Percentiles rank a stretch among this genome's conserved stretches.
These are phyloP conservation scores for Grammothele lineata DNA, from an alignment of 768 basidiomycete species.

Conservation along the genomic window DNA sequence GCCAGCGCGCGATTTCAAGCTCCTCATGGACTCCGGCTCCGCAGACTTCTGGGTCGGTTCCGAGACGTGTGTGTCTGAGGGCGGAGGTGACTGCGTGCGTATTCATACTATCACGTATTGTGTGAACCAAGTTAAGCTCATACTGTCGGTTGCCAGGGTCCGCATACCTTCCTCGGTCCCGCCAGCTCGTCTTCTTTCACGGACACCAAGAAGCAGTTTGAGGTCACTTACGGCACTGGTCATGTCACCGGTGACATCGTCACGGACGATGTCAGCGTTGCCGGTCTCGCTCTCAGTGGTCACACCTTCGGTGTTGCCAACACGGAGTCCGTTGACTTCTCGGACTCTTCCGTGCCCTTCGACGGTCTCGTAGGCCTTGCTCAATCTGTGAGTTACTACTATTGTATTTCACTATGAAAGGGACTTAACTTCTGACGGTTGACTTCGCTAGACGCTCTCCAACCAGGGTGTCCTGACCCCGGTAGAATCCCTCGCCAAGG, in stretches of 20 bases:
- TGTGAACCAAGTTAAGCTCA: too few relatives aligned
- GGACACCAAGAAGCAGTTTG: slow-evolving; percentile 46
- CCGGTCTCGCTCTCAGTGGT: slow-evolving; percentile 49
- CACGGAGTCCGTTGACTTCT: slow-evolving; percentile 59
- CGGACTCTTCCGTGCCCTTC: slow-evolving; percentile 43
- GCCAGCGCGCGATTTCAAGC: slow-evolving; percentile 36
- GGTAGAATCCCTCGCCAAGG: slow-evolving; percentile 60
- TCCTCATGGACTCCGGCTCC: slow-evolving; percentile 46
- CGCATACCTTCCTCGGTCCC: slow-evolving; percentile 63
- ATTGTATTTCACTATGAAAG: too few relatives aligned
- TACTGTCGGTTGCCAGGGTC: slow-evolving; percentile 35
- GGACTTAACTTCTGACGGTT: too few relatives aligned
- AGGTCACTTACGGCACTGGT: slow-evolving; percentile 69
- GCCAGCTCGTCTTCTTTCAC: slow-evolving; percentile 60
- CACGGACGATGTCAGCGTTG: slow-evolving; percentile 59
- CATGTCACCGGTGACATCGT: slow-evolving; percentile 60
- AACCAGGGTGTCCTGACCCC: slow-evolving; percentile 62
- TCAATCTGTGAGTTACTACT: slow-evolving; percentile 57
- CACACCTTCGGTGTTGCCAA: slow-evolving; percentile 70
- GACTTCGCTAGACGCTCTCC: slow-evolving; percentile 53
- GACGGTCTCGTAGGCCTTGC: slow-evolving; percentile 80
- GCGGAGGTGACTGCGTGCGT: slow-evolving; percentile 38
- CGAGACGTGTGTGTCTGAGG: slow-evolving; percentile 28
- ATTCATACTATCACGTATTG: too few relatives aligned
- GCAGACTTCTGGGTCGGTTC: slow-evolving; percentile 42